Base-by-base conservation (phyloP, 208 protist species). In the Porcisia deanei region DNA sequence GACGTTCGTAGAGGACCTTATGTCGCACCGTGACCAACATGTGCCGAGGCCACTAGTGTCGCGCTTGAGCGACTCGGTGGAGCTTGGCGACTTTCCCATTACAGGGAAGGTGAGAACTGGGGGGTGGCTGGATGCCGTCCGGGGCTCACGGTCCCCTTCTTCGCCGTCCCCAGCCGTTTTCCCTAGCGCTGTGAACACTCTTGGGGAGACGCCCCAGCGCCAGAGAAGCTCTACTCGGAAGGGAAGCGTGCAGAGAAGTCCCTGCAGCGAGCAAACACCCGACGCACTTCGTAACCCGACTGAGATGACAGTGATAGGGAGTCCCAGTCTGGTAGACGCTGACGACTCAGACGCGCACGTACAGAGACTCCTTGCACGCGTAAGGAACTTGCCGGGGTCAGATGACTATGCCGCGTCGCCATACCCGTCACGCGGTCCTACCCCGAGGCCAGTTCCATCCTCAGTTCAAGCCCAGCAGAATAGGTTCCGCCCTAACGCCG, bases 311-410 rank as follows among this genome's bases (percentile, higher is more conserved):
- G 74, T 70, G 43, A 85, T 82, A 73, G 77, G 76, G 18, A 87
- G 84, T 55, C 84, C 84, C 20, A 85, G 81, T 49, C 80, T 80
- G 18, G 72, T 85, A 9, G 68, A 80, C 47, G 69, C 73, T 1
- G 84, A 85, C 55, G 71, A 82, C 58, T 76, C 80, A 0, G 79
- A 87, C 34, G 71, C 41, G 18, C 71, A 70, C 53, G 65, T 84
- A 34, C 9, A 77, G 6, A 37, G 72, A 12, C 55, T 83, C 14
- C 52, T 78, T 0, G 53, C 73, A 9, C 60, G 59, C n/a, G 68
- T 75, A 34, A 30, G n/a, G 18, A 0, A 34, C 10, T 37, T 20
- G 64, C 0, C 41, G 20, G 18, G 25, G 43, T 9, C 43, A 8
- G 59, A 53, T 0, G n/a, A 43, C 12, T 37, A 54, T 9, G 43